A percentile compares a stretch with the other conserved stretches of the same genome.
Evolutionary conservation across 306 rosid species (phyloP).

Genomic region (Carpinus fangiana): DNA sequence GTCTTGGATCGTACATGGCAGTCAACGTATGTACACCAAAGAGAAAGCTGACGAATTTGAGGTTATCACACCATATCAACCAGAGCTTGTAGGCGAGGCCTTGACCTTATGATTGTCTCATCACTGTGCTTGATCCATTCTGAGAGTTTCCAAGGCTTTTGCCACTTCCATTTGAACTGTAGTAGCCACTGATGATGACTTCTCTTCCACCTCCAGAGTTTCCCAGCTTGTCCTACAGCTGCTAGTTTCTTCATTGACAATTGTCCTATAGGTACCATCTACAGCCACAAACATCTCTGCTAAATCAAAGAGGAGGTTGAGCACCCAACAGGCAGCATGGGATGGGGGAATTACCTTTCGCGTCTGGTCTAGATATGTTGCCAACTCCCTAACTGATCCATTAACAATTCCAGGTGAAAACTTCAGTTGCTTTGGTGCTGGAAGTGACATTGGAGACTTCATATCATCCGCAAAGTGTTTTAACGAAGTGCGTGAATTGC

Average conservation of each 20-base stretch:
- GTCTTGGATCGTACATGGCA: slow-evolving; percentile 22
- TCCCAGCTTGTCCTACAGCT: slow-evolving; percentile 71
- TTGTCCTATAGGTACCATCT: slow-evolving; percentile 78
- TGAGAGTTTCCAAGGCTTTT: slow-evolving; percentile 91
- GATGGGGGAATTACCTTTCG: slow-evolving; percentile 47
- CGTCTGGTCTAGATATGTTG: slow-evolving; percentile 50
- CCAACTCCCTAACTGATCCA: slow-evolving; percentile 50
- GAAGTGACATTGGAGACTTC: slow-evolving; percentile 70
- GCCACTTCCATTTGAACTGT: slow-evolving; percentile 95
- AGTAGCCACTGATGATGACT: slow-evolving; percentile 93
- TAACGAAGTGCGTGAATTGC: slow-evolving; percentile 42
- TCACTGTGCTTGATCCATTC: slow-evolving; percentile 91
- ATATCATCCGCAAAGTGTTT: slow-evolving; percentile 74
- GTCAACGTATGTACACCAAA: slow-evolving; percentile 27
- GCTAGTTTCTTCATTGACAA: slow-evolving; percentile 68
- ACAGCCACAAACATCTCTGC: slow-evolving; percentile 34
- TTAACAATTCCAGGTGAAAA: slow-evolving; percentile 78
- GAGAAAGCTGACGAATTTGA: slow-evolving; percentile 10
- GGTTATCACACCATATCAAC: slow-evolving; percentile 41
- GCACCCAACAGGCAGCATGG: slow-evolving; percentile 4
- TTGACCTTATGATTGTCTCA: slow-evolving; percentile 75
- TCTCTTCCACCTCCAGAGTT: slow-evolving; percentile 88
- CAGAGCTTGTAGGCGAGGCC: slow-evolving; percentile 55
- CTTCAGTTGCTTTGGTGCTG: slow-evolving; percentile 83
- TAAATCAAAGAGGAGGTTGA: slow-evolving; percentile 19